Percentiles rank a stretch among this genome's conserved stretches.
These are phyloP conservation scores for Berkeleyomyces basicola DNA, from an alignment of 2,329 filamentous ascomycete species.

Conservation along the genomic window DNA sequence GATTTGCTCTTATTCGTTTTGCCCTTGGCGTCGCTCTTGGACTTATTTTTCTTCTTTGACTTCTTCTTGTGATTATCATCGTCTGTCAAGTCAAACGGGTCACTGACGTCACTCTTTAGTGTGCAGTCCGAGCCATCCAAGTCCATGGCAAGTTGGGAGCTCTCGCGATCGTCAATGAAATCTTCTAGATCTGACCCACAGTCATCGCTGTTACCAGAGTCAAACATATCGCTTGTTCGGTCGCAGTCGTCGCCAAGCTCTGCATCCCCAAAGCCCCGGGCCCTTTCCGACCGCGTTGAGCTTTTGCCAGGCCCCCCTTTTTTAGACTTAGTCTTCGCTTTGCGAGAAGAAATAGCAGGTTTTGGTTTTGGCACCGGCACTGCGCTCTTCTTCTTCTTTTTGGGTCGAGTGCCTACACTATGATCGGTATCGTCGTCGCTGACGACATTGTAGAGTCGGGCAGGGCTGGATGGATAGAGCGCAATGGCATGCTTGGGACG, in stretches of 20 bases:
- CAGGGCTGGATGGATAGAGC: conserved; percentile 8
- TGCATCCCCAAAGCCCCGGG: conserved; percentile 2
- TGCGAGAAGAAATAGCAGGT: neutral
- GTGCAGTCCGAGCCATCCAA: conserved; percentile 6
- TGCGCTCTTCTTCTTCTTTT: neutral
- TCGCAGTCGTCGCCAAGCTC: conserved; percentile 12
- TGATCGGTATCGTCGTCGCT: conserved; percentile 8
- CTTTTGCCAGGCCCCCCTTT: neutral
- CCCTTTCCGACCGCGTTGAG: neutral
- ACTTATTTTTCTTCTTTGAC: neutral
- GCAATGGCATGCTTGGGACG: conserved; percentile 2
- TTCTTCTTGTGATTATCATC: neutral
- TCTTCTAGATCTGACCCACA: conserved; percentile 13
- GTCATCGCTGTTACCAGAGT: conserved; percentile 13
- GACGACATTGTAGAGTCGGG: conserved; percentile 7
- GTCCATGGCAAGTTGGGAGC: conserved; percentile 1
- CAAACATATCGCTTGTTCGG: conserved; percentile 11
- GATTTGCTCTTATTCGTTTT: neutral
- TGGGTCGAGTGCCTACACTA: neutral
- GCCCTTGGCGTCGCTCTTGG: neutral
- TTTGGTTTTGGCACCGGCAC: neutral
- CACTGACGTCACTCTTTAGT: neutral
- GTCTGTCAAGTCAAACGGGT: neutral
- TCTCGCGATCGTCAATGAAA: conserved; percentile 10
- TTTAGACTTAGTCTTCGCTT: neutral